Percentiles rank a stretch among this genome's conserved stretches.
Evolutionary conservation across 306 rosid genomes (phyloP).

Genomic region (Cucurbita argyrosperma): DNA sequence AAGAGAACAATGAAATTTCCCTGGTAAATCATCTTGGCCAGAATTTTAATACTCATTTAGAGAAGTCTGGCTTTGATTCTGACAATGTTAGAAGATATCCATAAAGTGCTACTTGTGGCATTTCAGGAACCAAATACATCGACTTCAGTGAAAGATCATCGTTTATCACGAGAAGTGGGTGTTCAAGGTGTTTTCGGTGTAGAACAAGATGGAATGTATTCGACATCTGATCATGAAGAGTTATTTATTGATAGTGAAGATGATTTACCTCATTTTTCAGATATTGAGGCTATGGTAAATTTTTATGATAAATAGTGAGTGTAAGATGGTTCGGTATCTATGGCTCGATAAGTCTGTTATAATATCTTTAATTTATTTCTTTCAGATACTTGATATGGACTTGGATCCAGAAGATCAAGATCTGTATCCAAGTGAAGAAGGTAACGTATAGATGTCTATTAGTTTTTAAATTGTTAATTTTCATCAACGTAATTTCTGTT

Average conservation of each 20-base stretch:
- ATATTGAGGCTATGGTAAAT: constrained; percentile 86
- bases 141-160: constrained; percentile 29
- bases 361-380: constrained; percentile 2
- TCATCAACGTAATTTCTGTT: background rate
- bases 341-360: background rate
- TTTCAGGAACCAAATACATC: constrained; percentile 24
- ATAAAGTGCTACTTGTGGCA: constrained; percentile 23
- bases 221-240: constrained; percentile 35
- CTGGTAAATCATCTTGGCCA: constrained; percentile 17
- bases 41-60: constrained; percentile 20
- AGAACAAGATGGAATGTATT: constrained; percentile 23
- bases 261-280: constrained; percentile 79
- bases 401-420: constrained; percentile 75
- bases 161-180: constrained; percentile 22
- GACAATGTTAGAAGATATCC: constrained; percentile 24
- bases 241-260: constrained; percentile 48
- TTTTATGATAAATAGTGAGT: background rate
- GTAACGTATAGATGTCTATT: constrained; percentile 22
- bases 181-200: constrained; percentile 18
- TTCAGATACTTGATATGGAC: constrained; percentile 93
- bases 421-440: constrained; percentile 47
- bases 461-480: background rate
- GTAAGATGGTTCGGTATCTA: background rate
- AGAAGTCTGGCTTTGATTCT: constrained; percentile 24
- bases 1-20: constrained; percentile 18